A percentile compares a stretch with the other conserved stretches of the same genome.
Conservation (phyloP, 805 yeast species). For the Huiozyma sinensis region DNA sequence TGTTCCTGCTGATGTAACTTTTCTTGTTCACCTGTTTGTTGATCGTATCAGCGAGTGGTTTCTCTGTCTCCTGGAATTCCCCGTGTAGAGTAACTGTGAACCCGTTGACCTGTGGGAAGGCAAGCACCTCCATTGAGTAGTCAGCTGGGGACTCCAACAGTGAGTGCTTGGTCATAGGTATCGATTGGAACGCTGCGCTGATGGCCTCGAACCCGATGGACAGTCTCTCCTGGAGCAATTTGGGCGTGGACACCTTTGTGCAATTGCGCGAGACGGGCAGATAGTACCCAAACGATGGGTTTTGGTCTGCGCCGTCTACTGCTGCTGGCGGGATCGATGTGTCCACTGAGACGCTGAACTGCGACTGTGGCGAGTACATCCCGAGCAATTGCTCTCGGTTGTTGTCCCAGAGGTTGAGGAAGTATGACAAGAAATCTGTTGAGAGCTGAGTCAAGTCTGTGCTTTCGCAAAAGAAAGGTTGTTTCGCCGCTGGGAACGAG, state of each 20-base stretch:
- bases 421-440: conserved; percentile 67
- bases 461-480: conserved; percentile 75
- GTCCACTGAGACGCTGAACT: conserved; percentile 74
- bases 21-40: conserved; percentile 14
- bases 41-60: conserved; percentile 35
- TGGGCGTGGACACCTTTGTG: conserved; percentile 44
- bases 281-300: conserved; percentile 53
- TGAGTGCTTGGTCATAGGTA: conserved; percentile 76
- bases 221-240: conserved; percentile 48
- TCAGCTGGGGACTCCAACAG: conserved; percentile 50
- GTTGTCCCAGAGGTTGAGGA: conserved; percentile 67
- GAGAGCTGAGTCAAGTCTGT: conserved; percentile 58
- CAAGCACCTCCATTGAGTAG: conserved; percentile 71
- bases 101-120: conserved; percentile 63
- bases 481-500: conserved; percentile 28
- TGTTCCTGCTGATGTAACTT: conserved; percentile 12
- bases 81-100: conserved; percentile 83
- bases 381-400: conserved; percentile 51
- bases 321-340: conserved; percentile 49
- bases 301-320: conserved; percentile 25
- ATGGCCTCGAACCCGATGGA: conserved; percentile 64
- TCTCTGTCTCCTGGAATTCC: conserved; percentile 56
- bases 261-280: conserved; percentile 72
- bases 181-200: conserved; percentile 43
- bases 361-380: conserved; percentile 73